Percentiles rank a stretch among this genome's conserved stretches.
phyloP scores from a whole-genome alignment of 2,329 filamentous ascomycete species.

The Apiospora rasikravindrae region DNA sequence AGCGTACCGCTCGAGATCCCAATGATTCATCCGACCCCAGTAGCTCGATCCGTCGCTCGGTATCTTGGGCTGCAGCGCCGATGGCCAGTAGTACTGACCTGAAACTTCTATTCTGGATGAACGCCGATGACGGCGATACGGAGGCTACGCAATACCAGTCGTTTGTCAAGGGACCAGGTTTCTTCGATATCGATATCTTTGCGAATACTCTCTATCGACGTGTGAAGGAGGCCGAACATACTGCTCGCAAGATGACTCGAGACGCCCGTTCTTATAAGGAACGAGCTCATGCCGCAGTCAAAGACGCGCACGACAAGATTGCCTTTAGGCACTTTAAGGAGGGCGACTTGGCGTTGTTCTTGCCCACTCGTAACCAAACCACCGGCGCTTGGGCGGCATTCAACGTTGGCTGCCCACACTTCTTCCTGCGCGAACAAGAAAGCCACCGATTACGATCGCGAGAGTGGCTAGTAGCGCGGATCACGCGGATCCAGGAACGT shows the following conservation, averaged over 20 bases:
- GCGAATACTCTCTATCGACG: slow-evolving; percentile 86
- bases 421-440: slow-evolving; percentile 94
- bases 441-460: slow-evolving; percentile 80
- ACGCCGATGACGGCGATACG: slow-evolving; percentile 65
- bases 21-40: slow-evolving; percentile 63
- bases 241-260: slow-evolving; percentile 90
- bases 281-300: slow-evolving; percentile 78
- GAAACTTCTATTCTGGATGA: slow-evolving; percentile 82
- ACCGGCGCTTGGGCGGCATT: slow-evolving; percentile 97
- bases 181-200: slow-evolving; percentile 84
- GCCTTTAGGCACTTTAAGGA: slow-evolving; percentile 96
- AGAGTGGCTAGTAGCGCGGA: slow-evolving; percentile 96
- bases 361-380: slow-evolving; percentile 92
- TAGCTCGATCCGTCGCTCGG: slow-evolving; percentile 59
- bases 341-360: slow-evolving; percentile 89
- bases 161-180: slow-evolving; percentile 74
- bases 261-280: slow-evolving; percentile 88
- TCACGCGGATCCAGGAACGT: slow-evolving; percentile 87
- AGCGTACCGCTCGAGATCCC: slow-evolving; percentile 62
- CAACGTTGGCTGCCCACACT: slow-evolving; percentile 96
- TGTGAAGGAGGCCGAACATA: slow-evolving; percentile 90
- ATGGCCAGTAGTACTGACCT: slow-evolving; percentile 70
- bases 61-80: slow-evolving; percentile 57
- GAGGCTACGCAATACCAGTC: slow-evolving; percentile 77
- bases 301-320: slow-evolving; percentile 93